Evolutionary conservation across 345 rosid species (phyloP), one percentile per base, ranked within the genome.

Genomic region (Rhodamnia argentea): DNA sequence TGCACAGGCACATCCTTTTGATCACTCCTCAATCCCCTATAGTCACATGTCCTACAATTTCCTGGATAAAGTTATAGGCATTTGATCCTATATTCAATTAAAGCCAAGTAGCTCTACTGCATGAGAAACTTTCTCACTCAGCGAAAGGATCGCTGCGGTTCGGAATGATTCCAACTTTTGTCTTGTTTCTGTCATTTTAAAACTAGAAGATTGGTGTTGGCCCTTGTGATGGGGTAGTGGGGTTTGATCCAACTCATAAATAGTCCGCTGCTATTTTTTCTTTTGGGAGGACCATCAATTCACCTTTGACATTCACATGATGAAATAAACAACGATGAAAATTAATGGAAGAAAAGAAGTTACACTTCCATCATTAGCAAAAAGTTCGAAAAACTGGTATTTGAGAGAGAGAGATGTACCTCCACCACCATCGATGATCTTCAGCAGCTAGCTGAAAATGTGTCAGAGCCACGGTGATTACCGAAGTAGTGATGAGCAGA

Each of bases 371-470:
- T 76, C 51, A 40, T 18, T 40, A 37, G 52, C 24, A 24, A 6
- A 40, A 50, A 10, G 16, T 44, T 44, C 23, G 26, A 26, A 82
- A 44, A 47, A 47, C 15, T 44, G 52, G 83, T 2, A 82, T 12
- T 3, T 10, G 52, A 50, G 52, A 50, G 52, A 50, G 52, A 52
- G 75, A 78, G 54, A 51, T 87, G n/a, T 89, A 94, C 98, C 98
- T 95, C 97, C 97, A 94, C 98, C 98, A 94, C 97, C 98, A 95
- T 85, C 90, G 94, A 88, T 94, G 97, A 87, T 94, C 98, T 91
- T 96, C 99, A 62, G 98, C 97, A 27, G 99, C 98, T 44, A 96
- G 96, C 89, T 96, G 99, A 92, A 95, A 96, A 90, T 96, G 95
- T 5, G 98, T 95, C 92, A 96, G 89, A 18, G 99, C 97, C 59